Conservation (phyloP, 1,284 basidiomycete species). For the Apiotrichum domesticum region DNA sequence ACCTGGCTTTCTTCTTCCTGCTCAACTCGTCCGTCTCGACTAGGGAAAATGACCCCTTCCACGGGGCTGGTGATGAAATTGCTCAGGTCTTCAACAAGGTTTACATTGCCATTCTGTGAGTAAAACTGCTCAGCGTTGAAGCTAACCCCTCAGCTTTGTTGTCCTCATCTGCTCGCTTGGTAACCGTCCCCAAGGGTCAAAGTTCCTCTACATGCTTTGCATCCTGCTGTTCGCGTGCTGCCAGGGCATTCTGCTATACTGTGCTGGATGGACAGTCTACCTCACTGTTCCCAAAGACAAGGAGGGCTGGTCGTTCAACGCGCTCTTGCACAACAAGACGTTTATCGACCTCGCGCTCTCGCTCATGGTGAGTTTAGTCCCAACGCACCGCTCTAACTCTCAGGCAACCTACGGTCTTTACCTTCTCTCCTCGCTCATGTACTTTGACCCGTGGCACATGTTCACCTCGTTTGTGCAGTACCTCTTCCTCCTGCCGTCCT, state of each 20-base stretch:
- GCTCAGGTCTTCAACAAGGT: constrained; percentile 71
- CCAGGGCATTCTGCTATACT: constrained; percentile 57
- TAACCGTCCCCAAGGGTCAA: constrained; percentile 77
- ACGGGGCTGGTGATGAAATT: constrained; percentile 65
- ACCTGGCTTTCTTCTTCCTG: constrained; percentile 50
- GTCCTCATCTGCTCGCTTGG: constrained; percentile 52
- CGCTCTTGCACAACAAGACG: constrained; percentile 60
- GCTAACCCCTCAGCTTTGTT: constrained; percentile 22
- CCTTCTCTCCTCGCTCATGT: constrained; percentile 75
- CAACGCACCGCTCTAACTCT: background rate
- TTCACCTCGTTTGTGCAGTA: constrained; percentile 66
- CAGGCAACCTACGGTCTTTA: constrained; percentile 83
- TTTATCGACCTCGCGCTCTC: constrained; percentile 64
- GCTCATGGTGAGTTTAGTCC: constrained; percentile 24
- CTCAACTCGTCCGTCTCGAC: constrained; percentile 61
- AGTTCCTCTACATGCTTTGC: constrained; percentile 61
- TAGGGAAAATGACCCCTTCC: constrained; percentile 60
- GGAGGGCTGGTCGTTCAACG: constrained; percentile 63
- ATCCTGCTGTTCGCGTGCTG: constrained; percentile 43
- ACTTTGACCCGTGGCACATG: constrained; percentile 91
- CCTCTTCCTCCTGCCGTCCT: constrained; percentile 49
- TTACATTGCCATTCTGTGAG: constrained; percentile 52
- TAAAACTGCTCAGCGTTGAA: background rate
- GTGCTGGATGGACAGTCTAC: constrained; percentile 80
- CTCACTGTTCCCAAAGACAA: constrained; percentile 68